A percentile compares a stretch with the other conserved stretches of the same genome.
These are phyloP conservation scores for Boletus sp. DNA, from an alignment of 768 basidiomycete species.

Conservation along the genomic window DNA sequence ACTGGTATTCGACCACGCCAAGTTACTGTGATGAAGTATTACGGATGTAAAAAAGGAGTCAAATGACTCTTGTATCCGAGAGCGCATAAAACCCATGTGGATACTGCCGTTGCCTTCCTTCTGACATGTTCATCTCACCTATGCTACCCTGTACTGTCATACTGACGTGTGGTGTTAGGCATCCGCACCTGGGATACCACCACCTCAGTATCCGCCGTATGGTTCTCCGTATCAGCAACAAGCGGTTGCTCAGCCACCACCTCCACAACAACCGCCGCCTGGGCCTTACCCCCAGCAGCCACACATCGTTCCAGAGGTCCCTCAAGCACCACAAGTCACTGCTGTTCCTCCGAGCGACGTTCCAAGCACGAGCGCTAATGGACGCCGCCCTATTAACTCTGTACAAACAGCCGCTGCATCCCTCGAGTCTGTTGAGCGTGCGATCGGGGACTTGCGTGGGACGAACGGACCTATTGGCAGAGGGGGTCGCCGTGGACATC, in stretches of 20 bases:
- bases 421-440: slow-evolving; percentile 66
- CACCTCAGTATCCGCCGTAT: slow-evolving; percentile 31
- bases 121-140: slow-evolving; percentile 34
- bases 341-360: slow-evolving; percentile 25
- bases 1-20: slow-evolving; percentile 3
- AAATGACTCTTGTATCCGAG: slow-evolving; percentile 37
- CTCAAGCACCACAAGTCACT: slow-evolving; percentile 17
- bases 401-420: slow-evolving; percentile 75
- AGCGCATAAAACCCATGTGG: slow-evolving; percentile 48
- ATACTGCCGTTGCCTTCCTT: slow-evolving; percentile 63
- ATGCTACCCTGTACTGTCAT: background rate
- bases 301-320: slow-evolving; percentile 27
- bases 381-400: slow-evolving; percentile 42
- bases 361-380: slow-evolving; percentile 25
- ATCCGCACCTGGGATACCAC: slow-evolving; percentile 43
- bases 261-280: slow-evolving; percentile 30
- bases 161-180: slow-evolving; percentile 37
- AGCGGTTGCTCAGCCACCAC: slow-evolving; percentile 31
- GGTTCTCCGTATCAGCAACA: slow-evolving; percentile 33
- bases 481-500: slow-evolving; percentile 38
- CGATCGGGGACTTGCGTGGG: slow-evolving; percentile 49
- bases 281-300: slow-evolving; percentile 29
- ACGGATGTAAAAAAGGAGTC: slow-evolving; percentile 44
- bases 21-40: slow-evolving; percentile 43
- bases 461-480: slow-evolving; percentile 37